phyloP scores from a whole-genome alignment of 139 green algal species.

The Ulvella scutata region DNA sequence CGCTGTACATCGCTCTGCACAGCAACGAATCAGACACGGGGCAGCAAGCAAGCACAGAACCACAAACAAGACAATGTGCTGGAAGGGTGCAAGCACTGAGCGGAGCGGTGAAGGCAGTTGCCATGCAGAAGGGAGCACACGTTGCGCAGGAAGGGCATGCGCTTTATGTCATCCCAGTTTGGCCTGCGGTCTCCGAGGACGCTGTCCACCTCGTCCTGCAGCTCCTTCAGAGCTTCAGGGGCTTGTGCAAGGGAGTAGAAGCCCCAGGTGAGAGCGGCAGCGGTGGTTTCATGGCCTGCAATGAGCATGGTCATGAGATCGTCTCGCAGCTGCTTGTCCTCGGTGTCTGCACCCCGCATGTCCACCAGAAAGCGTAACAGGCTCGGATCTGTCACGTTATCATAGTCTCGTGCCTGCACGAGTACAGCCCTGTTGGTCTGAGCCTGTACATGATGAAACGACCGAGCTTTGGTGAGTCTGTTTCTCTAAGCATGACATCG shows the following conservation, averaged over 20 bases:
- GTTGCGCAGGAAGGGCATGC: background rate
- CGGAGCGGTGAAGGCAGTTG: no score
- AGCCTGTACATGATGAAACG: no score
- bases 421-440: no score
- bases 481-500: no score
- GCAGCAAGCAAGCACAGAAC: no score
- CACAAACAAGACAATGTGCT: no score
- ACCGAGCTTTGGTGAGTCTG: no score
- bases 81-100: no score
- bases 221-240: slow-evolving; percentile 18
- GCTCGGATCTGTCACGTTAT: slow-evolving; percentile 68
- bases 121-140: background rate
- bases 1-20: no score
- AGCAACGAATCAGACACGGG: no score
- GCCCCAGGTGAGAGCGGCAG: slow-evolving; percentile 78
- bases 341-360: slow-evolving; percentile 78
- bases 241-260: slow-evolving; percentile 54
- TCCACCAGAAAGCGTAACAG: slow-evolving; percentile 97
- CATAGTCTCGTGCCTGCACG: slow-evolving; percentile 76
- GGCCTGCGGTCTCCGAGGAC: slow-evolving; percentile 41
- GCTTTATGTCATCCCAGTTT: slow-evolving; percentile 23
- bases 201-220: slow-evolving; percentile 42
- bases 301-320: slow-evolving; percentile 95
- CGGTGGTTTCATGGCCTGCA: slow-evolving; percentile 90
- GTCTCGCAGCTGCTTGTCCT: slow-evolving; percentile 82